These are phyloP conservation scores for Populus tomentosa DNA, from an alignment of 441 rosid genomes.

Conservation along the genomic window DNA sequence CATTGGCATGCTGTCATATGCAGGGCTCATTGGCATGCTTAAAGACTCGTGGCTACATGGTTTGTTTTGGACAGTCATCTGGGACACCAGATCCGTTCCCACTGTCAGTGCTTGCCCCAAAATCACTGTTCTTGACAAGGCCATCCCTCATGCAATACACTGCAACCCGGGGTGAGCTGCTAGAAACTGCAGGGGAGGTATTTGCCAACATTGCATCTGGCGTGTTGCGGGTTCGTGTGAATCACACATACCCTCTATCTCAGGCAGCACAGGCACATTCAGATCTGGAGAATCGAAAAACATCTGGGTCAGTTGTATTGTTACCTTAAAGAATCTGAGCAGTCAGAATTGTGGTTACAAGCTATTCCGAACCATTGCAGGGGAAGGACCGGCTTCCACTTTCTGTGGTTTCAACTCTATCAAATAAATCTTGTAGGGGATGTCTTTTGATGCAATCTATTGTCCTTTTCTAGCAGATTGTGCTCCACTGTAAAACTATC, in stretches of 20 bases:
- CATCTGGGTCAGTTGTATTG: conserved; percentile 74
- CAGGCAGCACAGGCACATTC: conserved; percentile 70
- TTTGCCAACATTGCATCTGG: conserved; percentile 60
- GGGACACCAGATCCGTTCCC: conserved; percentile 77
- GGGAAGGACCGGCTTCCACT: not conserved
- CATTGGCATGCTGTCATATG: conserved; percentile 6
- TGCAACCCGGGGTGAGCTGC: conserved; percentile 62
- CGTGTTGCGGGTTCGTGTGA: conserved; percentile 51
- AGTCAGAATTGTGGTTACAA: not conserved
- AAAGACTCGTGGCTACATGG: conserved; percentile 76
- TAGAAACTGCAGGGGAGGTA: conserved; percentile 72
- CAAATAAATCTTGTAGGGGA: not conserved
- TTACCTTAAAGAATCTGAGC: conserved; percentile 41
- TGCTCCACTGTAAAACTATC: not conserved
- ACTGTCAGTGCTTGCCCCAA: conserved; percentile 59
- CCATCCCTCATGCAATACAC: conserved; percentile 72
- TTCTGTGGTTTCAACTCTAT: not conserved
- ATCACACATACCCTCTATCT: conserved; percentile 67
- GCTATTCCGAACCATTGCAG: not conserved
- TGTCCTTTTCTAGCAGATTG: not conserved
- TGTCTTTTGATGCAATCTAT: not conserved
- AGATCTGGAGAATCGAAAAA: conserved; percentile 64
- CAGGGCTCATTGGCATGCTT: conserved; percentile 88
- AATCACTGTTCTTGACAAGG: conserved; percentile 74
- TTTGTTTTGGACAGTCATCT: conserved; percentile 85